These are phyloP conservation scores for Zanthoxylum bungeanum DNA, from an alignment of 345 rosid genomes.

Conservation along the genomic window DNA sequence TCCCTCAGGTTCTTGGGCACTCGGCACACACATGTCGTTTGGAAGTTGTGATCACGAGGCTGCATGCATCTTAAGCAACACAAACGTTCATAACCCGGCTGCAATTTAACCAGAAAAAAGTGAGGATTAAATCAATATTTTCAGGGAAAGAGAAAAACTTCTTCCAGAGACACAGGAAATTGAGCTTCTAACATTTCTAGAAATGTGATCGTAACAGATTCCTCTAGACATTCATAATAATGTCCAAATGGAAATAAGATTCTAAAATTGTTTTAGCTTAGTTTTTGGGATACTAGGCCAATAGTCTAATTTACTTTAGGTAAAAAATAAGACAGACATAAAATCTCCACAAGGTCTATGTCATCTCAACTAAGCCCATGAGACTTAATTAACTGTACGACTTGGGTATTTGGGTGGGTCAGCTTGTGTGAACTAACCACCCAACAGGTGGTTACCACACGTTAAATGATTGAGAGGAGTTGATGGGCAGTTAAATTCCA, in stretches of 20 bases:
- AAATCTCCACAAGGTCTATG: no score
- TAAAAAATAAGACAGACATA: no score
- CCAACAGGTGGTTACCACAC: no score
- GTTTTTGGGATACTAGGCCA: no score
- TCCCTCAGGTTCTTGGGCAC: slow-evolving; percentile 78
- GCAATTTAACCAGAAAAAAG: slow-evolving; percentile 24
- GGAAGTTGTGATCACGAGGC: slow-evolving; percentile 84
- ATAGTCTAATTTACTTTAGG: no score
- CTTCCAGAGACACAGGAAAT: not conserved
- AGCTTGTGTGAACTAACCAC: no score
- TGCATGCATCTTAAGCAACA: slow-evolving; percentile 88
- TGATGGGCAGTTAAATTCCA: no score
- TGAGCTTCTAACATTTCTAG: not conserved
- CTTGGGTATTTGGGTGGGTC: no score
- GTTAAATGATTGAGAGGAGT: no score
- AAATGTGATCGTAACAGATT: no score
- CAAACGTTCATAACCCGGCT: slow-evolving; percentile 81
- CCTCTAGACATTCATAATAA: not conserved
- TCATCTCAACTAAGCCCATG: no score
- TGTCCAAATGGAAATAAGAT: not conserved
- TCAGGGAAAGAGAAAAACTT: not conserved
- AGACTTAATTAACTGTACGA: no score
- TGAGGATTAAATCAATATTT: not conserved
- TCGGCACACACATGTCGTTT: slow-evolving; percentile 76
- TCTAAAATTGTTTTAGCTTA: not conserved